Evolutionary conservation across 208 protist genomes (phyloP), one percentile per base, ranked within the genome.

Genomic region (Leishmania turanica): DNA sequence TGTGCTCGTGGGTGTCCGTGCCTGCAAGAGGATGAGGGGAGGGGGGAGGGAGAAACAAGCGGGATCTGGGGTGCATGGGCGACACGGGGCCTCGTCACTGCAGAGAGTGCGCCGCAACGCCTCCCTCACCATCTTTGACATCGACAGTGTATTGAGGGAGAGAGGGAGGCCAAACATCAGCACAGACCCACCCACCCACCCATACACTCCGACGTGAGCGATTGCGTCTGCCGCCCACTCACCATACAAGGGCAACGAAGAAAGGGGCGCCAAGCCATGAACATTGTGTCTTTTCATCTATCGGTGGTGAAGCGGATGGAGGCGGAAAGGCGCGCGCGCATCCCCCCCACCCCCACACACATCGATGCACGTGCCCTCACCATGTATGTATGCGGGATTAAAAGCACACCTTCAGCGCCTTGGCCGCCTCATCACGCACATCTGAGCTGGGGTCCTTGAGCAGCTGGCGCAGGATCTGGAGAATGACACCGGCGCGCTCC

Each of bases 341-440:
- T 40, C 49, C 27, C 49, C 49, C n/a, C 15, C 51, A 1, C 51
- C 51, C 17, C 17, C 17, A 45, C 24, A 21, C 47, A 72, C 17
- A 45, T 15, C 31, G n/a, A 76, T 11, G 60, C 40, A n/a, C 27
- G 68, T 11, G 21, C 47, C 24, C 0, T 53, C 2, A 65, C 45
- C 7, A 51, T 53, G 40, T 21, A 19, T 13, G 24, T 53, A 34
- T 27, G 42, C 31, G 42, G 27, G 8, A 19, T 79, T 87, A 97
- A 51, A 95, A 95, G 72, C 92, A 96, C 27, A 96, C 72, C 80
- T 90, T 83, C 80, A 97, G 74, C 34, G 94, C 94, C 78, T 91
- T 90, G 9, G 92, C 90, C 2, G 94, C 94, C 75, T 96, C 91
- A 73, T 97, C 85, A 24, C 94, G 90, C 24, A 97, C 92, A 79